Percentiles rank a stretch among this genome's conserved stretches.
Evolutionary conservation across 2,329 filamentous ascomycete species (phyloP).

Genomic region (Aspergillus jensenii): DNA sequence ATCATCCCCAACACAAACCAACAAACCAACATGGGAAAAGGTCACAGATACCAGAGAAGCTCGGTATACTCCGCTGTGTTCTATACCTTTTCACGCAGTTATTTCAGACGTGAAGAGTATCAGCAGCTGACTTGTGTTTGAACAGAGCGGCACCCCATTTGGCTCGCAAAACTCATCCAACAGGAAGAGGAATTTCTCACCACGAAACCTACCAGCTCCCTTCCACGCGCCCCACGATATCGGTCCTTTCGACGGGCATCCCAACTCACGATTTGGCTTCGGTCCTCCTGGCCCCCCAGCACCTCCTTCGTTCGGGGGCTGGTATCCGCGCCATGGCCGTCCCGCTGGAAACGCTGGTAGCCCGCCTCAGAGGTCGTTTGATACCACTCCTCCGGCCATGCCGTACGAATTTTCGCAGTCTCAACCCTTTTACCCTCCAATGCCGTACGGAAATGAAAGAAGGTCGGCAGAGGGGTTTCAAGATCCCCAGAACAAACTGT

Average conservation of each 20-base stretch:
- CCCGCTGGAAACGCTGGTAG: not conserved
- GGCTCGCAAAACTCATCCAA: not conserved
- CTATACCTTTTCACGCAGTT: not conserved
- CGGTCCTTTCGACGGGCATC: not conserved
- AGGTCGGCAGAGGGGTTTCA: not conserved
- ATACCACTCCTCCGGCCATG: not conserved
- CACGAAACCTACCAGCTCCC: not conserved
- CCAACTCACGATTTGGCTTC: not conserved
- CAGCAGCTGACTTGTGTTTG: not conserved
- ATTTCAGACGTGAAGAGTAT: not conserved
- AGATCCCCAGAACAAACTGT: slow-evolving; percentile 7
- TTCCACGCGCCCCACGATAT: not conserved
- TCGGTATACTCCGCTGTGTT: not conserved
- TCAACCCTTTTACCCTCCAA: not conserved
- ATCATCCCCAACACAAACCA: not conserved
- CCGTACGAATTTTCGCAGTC: not conserved
- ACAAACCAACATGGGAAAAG: not conserved
- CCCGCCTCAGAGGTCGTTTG: not conserved
- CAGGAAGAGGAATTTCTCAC: not conserved
- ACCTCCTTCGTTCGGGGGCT: not conserved
- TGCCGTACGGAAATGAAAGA: not conserved
- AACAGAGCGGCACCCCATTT: slow-evolving; percentile 1
- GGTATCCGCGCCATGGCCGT: not conserved
- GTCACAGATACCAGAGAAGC: slow-evolving; percentile 5
- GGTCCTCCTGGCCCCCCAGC: not conserved